These are phyloP conservation scores for Aureobasidium sp. DNA, from an alignment of 2,329 filamentous ascomycete genomes.

Conservation along the genomic window DNA sequence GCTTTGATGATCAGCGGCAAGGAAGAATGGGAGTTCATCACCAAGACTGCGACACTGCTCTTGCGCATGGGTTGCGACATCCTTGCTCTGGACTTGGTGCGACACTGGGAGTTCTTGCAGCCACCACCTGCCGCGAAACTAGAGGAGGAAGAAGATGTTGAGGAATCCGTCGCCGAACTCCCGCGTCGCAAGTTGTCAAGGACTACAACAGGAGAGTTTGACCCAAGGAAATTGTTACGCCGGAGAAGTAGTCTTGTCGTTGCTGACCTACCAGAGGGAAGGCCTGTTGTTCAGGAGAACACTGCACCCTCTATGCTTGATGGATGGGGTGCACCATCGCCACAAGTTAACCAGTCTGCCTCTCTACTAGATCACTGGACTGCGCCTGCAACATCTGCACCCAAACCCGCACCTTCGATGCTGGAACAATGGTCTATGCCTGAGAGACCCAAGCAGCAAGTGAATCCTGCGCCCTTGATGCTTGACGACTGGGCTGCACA, in stretches of 20 bases:
- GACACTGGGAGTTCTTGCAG: slow-evolving; percentile 65
- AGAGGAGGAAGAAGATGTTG: slow-evolving; percentile 17
- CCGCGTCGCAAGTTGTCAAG: slow-evolving; percentile 11
- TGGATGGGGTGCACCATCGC: slow-evolving; percentile 13
- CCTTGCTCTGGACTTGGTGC: slow-evolving; percentile 74
- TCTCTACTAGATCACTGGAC: slow-evolving; percentile 20
- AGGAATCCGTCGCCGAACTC: slow-evolving; percentile 24
- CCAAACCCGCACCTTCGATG: slow-evolving; percentile 16
- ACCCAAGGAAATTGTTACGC: slow-evolving; percentile 60
- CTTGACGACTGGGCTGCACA: neutral
- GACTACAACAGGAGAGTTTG: slow-evolving; percentile 31
- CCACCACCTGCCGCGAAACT: neutral
- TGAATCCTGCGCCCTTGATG: slow-evolving; percentile 8
- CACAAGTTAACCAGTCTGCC: slow-evolving; percentile 24
- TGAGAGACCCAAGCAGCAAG: slow-evolving; percentile 4
- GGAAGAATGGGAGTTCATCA: slow-evolving; percentile 80
- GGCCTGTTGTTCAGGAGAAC: slow-evolving; percentile 25
- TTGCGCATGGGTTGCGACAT: slow-evolving; percentile 61
- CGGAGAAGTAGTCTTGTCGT: slow-evolving; percentile 72
- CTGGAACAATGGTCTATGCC: slow-evolving; percentile 20
- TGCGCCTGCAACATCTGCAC: neutral
- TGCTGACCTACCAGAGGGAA: slow-evolving; percentile 53
- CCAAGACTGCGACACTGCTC: slow-evolving; percentile 59
- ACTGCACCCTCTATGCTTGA: slow-evolving; percentile 26
- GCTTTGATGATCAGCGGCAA: slow-evolving; percentile 70